phyloP scores from a whole-genome alignment of 2,329 filamentous ascomycete species.

The Lasiodiplodia theobromae region DNA sequence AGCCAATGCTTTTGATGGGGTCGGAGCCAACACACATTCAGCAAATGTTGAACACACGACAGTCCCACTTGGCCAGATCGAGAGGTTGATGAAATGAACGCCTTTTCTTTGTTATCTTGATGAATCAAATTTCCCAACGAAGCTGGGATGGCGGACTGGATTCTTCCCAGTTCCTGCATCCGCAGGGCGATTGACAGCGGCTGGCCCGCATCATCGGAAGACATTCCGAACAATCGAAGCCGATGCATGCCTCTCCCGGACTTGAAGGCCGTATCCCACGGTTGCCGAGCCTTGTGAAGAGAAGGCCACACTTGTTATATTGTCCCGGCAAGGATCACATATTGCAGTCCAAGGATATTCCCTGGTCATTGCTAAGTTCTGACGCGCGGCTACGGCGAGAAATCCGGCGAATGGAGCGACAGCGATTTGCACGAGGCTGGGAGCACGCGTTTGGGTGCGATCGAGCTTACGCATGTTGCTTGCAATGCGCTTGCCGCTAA shows the following conservation, averaged over 20 bases:
- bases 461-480: background rate
- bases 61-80: conserved; percentile 19
- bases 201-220: background rate
- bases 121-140: background rate
- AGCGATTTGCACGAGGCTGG: conserved; percentile 2
- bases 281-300: background rate
- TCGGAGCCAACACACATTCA: background rate
- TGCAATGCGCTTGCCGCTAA: background rate
- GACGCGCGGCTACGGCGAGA: conserved; percentile 13
- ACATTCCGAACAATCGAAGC: background rate
- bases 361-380: background rate
- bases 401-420: background rate
- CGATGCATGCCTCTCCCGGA: background rate
- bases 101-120: background rate
- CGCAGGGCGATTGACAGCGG: background rate
- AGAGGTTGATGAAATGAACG: conserved; percentile 10
- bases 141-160: background rate
- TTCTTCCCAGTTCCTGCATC: background rate
- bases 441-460: background rate
- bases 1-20: background rate
- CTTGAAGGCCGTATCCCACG: background rate
- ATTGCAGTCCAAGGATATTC: conserved; percentile 1
- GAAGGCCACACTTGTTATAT: background rate
- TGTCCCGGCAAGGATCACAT: conserved; percentile 1
- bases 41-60: conserved; percentile 19